Evolutionary conservation across 768 basidiomycete species (phyloP), one percentile per base, ranked within the genome.

Genomic region (Boletales sp.): DNA sequence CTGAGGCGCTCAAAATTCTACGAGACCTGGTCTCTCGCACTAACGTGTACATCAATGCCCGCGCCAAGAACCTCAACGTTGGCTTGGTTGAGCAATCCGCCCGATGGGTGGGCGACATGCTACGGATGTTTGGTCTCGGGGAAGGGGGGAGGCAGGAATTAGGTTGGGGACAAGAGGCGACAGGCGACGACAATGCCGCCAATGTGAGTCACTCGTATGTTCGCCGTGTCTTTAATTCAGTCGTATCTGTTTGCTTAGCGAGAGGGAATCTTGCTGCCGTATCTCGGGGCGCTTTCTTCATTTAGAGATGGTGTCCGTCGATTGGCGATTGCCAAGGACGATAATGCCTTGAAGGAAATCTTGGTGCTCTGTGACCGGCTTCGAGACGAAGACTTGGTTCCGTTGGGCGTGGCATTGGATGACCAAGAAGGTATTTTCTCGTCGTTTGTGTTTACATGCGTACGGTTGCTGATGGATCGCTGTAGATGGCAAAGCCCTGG

Each of bases 331-430:
- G 75, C 75, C 29, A 85, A 83, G 63, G 74, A 74, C 17, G 82
- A 84, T 10, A 70, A 75, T 17, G 78, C 88, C 3, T 67, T 87
- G 35, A 83, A 83, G 64, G 89, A 94, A 53, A 89, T 97, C 54
- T 73, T 99, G 41, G 77, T 82, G 18, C 79, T 97, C 19, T 94
- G 85, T 61, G 97, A 99, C 72, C 84, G 82, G 55, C 78, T 99
- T 52, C 83, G 97, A 14, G 95, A 98, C 64, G 74, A 80, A 31
- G 94, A 97, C 62, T 73, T 97, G 38, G 86, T 94, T 38, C 86
- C 93, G n/a, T 75, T 98, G 43, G 97, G 97, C 8, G 91, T 99
- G 7, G 94, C 94, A 8, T 74, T 99, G 31, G 97, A 98, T 65
- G 97, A 99, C 72, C 91, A 93, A 72, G 92, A 94, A 76, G 93